Percentiles rank a stretch among this genome's conserved stretches.
Evolutionary conservation across 2,329 filamentous ascomycete species (phyloP).

Genomic region (Trichoderma afroharzianum): DNA sequence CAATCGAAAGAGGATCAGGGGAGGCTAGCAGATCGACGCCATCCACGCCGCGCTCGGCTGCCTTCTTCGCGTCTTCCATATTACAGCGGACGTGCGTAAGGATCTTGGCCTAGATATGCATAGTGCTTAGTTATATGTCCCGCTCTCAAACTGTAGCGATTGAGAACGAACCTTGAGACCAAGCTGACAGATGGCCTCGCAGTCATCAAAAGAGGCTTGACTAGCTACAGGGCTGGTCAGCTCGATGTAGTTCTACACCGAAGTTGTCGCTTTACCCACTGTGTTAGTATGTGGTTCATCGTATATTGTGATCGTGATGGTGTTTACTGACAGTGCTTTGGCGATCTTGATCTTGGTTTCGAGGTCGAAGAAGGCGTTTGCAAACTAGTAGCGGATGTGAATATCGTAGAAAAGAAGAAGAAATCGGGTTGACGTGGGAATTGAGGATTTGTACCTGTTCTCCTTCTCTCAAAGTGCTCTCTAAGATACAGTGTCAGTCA

Average conservation of each 20-base stretch:
- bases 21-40: constrained; percentile 60
- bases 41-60: constrained; percentile 47
- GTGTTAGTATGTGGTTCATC: background rate
- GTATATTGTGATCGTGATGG: no score
- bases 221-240: constrained; percentile 83
- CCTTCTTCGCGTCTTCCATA: background rate
- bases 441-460: no score
- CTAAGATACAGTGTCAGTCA: no score
- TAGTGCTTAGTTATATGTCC: background rate
- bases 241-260: constrained; percentile 51
- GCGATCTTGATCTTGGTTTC: no score
- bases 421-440: no score
- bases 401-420: no score
- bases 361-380: no score
- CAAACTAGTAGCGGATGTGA: no score
- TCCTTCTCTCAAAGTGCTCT: no score
- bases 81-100: background rate
- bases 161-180: constrained; percentile 59
- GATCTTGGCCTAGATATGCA: background rate
- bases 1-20: background rate
- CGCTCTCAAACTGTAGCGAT: background rate
- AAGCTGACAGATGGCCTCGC: constrained; percentile 89
- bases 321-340: no score
- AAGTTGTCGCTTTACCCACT: constrained; percentile 41
- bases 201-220: constrained; percentile 65